phyloP scores from a whole-genome alignment of 2,329 filamentous ascomycete species.

The Tolypocladium nubicola region DNA sequence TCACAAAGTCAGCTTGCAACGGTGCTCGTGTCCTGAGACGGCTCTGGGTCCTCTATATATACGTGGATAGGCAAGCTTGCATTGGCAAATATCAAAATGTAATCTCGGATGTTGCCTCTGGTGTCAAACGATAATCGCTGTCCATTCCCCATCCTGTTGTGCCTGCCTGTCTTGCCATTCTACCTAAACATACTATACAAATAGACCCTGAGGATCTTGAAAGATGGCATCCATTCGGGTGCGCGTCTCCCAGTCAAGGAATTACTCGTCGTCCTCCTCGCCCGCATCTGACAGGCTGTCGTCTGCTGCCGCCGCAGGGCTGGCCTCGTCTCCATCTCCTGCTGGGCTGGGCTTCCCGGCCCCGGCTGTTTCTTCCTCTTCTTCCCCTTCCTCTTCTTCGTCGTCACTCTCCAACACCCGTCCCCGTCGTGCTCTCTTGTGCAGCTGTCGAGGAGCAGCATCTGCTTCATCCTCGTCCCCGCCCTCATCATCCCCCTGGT shows the following conservation, averaged over 20 bases:
- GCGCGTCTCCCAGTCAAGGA: not conserved
- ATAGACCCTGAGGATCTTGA: not conserved
- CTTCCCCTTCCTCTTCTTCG: constrained; percentile 23
- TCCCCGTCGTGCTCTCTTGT: constrained; percentile 37
- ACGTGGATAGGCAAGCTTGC: not conserved
- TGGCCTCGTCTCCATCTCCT: constrained; percentile 13
- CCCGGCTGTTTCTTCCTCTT: constrained; percentile 8
- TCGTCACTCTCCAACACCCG: constrained; percentile 46
- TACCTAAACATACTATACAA: not conserved
- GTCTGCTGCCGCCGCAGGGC: constrained; percentile 18
- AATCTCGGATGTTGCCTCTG: not conserved
- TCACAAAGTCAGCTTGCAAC: not conserved
- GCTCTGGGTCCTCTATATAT: not conserved
- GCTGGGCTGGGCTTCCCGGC: constrained; percentile 8
- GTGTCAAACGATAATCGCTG: not conserved
- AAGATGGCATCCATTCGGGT: not conserved
- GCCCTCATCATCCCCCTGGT: constrained; percentile 33
- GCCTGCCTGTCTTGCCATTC: not conserved
- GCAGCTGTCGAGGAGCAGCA: constrained; percentile 25
- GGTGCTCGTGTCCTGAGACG: not conserved
- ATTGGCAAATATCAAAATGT: not conserved
- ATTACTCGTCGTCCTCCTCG: constrained; percentile 7
- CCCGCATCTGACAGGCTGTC: constrained; percentile 29
- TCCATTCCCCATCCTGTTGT: not conserved
- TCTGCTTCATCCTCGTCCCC: constrained; percentile 35